A percentile compares a stretch with the other conserved stretches of the same genome.
Evolutionary conservation across 805 yeast genomes (phyloP).

Genomic region (Candida broadrunensis): DNA sequence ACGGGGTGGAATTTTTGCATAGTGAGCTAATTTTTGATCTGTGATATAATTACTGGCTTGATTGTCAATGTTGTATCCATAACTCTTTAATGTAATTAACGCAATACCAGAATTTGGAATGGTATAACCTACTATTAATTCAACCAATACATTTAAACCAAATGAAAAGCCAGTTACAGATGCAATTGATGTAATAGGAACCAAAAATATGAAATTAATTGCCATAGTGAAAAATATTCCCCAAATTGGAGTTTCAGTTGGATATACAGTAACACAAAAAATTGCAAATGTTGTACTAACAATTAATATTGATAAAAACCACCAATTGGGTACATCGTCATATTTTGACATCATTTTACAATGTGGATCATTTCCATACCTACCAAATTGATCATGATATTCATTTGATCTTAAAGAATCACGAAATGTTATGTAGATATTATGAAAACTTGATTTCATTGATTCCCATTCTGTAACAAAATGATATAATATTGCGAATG

Average conservation of each 20-base stretch:
- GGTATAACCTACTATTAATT: slow-evolving; percentile 62
- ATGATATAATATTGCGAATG: slow-evolving; percentile 52
- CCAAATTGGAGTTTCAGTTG: slow-evolving; percentile 61
- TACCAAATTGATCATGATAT: slow-evolving; percentile 17
- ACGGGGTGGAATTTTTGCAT: slow-evolving; percentile 61
- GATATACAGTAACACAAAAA: slow-evolving; percentile 43
- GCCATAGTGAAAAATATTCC: slow-evolving; percentile 56
- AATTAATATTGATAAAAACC: slow-evolving; percentile 52
- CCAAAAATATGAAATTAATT: slow-evolving; percentile 52
- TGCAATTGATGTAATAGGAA: slow-evolving; percentile 61
- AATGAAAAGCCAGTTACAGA: slow-evolving; percentile 61
- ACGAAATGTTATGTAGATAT: slow-evolving; percentile 27
- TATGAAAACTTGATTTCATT: slow-evolving; percentile 34
- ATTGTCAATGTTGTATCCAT: slow-evolving; percentile 55
- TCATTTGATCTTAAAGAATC: slow-evolving; percentile 20
- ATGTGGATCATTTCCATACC: slow-evolving; percentile 46
- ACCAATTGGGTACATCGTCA: slow-evolving; percentile 73
- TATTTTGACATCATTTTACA: slow-evolving; percentile 56
- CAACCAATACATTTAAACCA: slow-evolving; percentile 61
- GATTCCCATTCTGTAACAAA: slow-evolving; percentile 44
- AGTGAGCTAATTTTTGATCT: slow-evolving; percentile 48
- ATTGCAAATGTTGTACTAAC: slow-evolving; percentile 42
- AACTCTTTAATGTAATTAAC: slow-evolving; percentile 46
- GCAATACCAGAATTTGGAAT: slow-evolving; percentile 61
- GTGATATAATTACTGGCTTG: slow-evolving; percentile 59